Evolutionary conservation across 2,329 filamentous ascomycete genomes (phyloP), one percentile per base, ranked within the genome.

Genomic region (Xylaria sp.): DNA sequence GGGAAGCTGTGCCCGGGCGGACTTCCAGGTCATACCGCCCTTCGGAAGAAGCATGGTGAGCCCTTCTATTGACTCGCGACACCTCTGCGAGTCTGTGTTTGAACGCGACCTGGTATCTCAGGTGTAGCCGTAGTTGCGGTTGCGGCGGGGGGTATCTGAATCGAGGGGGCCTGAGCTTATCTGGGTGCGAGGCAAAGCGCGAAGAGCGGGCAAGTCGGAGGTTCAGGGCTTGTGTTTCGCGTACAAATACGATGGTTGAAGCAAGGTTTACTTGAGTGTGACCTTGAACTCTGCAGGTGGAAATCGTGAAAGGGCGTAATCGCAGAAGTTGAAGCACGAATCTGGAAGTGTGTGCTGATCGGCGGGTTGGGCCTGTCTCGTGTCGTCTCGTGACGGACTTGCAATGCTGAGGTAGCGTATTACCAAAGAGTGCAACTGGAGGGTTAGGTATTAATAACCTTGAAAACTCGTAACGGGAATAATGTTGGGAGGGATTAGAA

Each of bases 11-110:
- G 91, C 84, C 80, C 87, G 91, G 70, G 94, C 90, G 69, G 92
- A 90, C 83, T 96, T 97, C 94, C 94, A 98, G 77, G 88, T 93
- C 74, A 94, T 85, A 76, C 92, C 92, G 77, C 91, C 91, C 80
- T 96, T 96, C 68, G 92, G 91, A 72, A 96, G 87, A 81, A 97
- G 87, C 94, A 97, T 97, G 66, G 69, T 82, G 74, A 74, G 74
- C 72, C 68, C 67, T 73, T 74, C 69, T 73, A 76, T 77, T 77
- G 76, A 77, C 75, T 72, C 74, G 75, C 68, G 69, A 72, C 75
- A 79, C 79, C 79, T 79, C 78, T 77, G 74, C 63, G 54, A 61
- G 35, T 51, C 57, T 66, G 65, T 64, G 66, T 69, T 49, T 66
- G 63, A 65, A 56, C 61, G 63, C 61, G 62, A 63, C 50, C 57